These are phyloP conservation scores for Vinca minor DNA, from an alignment of 257 asterid genomes.

Conservation along the genomic window DNA sequence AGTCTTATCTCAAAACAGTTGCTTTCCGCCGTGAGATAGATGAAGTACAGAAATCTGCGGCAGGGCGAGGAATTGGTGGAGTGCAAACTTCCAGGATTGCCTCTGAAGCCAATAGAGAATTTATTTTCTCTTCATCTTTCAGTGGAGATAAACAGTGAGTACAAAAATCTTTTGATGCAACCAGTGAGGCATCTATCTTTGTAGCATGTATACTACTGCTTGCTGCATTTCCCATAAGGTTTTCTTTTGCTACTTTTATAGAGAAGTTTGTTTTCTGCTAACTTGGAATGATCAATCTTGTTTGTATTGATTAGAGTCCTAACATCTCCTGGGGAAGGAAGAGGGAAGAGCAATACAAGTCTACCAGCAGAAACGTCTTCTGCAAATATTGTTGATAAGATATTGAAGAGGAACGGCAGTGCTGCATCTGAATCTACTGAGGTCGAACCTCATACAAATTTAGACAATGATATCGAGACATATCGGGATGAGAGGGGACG, in stretches of 20 bases:
- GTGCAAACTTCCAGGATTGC: conserved; percentile 89
- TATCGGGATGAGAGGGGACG: conserved; percentile 89
- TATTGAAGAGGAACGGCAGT: conserved; percentile 25
- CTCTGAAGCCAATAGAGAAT: conserved; percentile 92
- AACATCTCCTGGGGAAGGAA: conserved; percentile 60
- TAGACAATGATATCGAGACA: conserved; percentile 68
- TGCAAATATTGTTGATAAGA: conserved; percentile 17
- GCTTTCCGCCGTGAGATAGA: conserved; percentile 97
- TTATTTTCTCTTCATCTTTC: conserved; percentile 80
- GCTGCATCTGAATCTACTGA: conserved; percentile 30
- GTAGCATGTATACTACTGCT: background rate
- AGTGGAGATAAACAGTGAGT: conserved; percentile 82
- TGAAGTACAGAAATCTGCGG: conserved; percentile 89
- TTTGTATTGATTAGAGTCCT: conserved; percentile 48
- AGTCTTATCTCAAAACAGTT: conserved; percentile 89
- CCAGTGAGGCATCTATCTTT: background rate
- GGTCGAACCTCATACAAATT: conserved; percentile 38
- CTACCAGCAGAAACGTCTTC: conserved; percentile 27
- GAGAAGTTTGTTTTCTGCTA: conserved; percentile 11
- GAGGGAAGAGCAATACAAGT: conserved; percentile 29
- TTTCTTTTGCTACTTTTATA: conserved; percentile 15
- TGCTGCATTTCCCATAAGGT: conserved; percentile 9
- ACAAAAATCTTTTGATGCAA: conserved; percentile 5
- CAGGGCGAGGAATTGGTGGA: conserved; percentile 84
- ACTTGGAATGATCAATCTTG: background rate